Conservation (phyloP, 2,329 filamentous ascomycete genomes). For the Nemania diffusa region DNA sequence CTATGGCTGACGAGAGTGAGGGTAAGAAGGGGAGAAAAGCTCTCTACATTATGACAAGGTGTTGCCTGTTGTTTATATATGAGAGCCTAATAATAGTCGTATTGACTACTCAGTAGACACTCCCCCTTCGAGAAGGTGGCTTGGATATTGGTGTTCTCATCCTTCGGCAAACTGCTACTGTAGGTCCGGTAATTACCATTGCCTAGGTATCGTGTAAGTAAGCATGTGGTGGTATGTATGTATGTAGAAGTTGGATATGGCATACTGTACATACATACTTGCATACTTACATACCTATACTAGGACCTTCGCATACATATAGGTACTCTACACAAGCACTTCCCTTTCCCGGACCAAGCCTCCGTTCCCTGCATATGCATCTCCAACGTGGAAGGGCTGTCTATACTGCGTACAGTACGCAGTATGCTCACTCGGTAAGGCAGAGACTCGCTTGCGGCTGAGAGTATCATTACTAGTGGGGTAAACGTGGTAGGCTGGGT, state of each 20-base stretch:
- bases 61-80: constrained; percentile 26
- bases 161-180: constrained; percentile 5
- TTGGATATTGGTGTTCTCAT: constrained; percentile 1
- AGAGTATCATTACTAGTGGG: constrained; percentile 18
- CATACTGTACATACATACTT: not conserved
- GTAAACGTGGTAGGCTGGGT: not conserved
- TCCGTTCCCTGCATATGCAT: constrained; percentile 7
- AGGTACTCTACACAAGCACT: not conserved
- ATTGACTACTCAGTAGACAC: not conserved
- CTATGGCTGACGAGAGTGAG: constrained; percentile 7
- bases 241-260: too few relatives aligned
- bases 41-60: not conserved
- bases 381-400: constrained; percentile 1
- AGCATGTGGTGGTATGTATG: too few relatives aligned
- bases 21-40: not conserved
- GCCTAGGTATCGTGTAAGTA: not conserved
- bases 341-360: constrained; percentile 4
- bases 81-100: not conserved
- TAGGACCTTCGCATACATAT: too few relatives aligned
- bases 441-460: not conserved
- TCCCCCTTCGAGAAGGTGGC: not conserved
- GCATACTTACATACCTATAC: not conserved
- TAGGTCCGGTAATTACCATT: not conserved
- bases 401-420: not conserved
- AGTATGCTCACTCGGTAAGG: constrained; percentile 5